Evolutionary conservation across 305 asterid genomes (phyloP).

Genomic region (Solanum chacoense): DNA sequence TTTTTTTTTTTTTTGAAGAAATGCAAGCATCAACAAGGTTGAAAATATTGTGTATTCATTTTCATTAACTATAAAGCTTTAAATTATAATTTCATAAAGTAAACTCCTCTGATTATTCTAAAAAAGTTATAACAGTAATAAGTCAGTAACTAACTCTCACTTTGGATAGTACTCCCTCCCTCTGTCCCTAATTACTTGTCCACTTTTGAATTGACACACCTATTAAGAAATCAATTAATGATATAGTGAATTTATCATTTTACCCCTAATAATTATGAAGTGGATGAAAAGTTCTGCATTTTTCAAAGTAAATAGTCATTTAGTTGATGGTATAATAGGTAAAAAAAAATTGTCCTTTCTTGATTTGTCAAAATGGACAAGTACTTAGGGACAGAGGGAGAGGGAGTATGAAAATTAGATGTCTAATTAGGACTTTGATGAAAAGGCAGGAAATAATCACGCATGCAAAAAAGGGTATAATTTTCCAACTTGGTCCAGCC

Average conservation of each 20-base stretch:
- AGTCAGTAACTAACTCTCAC: not conserved
- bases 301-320: no score
- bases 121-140: not conserved
- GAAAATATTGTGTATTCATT: not conserved
- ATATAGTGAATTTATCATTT: no score
- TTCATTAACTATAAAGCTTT: not conserved
- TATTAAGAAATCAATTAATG: no score
- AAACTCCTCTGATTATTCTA: not conserved
- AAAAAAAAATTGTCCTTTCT: no score
- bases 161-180: not conserved
- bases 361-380: no score
- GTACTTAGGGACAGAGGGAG: no score
- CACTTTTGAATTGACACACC: no score
- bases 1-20: not conserved
- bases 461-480: not conserved
- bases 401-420: not conserved
- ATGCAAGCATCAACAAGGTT: not conserved
- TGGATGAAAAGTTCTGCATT: no score
- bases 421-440: not conserved
- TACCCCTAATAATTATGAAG: no score
- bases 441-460: not conserved
- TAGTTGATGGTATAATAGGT: no score
- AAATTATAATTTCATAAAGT: not conserved
- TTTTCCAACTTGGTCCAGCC: not conserved
- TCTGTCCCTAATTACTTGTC: no score